Evolutionary conservation across 768 basidiomycete genomes (phyloP), one percentile per base, ranked within the genome.

Genomic region (Boletus pseudo-olivaceus): DNA sequence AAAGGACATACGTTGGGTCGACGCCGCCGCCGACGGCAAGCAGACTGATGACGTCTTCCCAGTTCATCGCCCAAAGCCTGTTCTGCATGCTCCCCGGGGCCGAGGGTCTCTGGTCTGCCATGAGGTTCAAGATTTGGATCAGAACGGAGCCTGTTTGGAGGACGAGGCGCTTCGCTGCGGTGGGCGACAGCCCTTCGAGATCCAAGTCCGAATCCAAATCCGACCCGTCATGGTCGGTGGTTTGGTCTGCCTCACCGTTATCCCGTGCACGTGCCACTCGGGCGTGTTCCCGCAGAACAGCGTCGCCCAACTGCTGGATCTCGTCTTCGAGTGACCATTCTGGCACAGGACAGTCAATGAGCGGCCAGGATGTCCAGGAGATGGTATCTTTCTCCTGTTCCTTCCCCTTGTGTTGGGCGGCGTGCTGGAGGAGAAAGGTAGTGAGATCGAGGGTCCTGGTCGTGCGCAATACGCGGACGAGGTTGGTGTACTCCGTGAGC

Each of bases 331-430:
- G 70, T 9, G 71, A 70, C 84, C 85, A 91, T 69, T 89, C 83
- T 1, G 90, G 88, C 9, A 80, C 72, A 23, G 77, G 73, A 15
- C 88, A 78, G 60, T 91, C 87, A 17, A 82, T 76, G 47, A 90
- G 77, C 1, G 90, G 90, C 90, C 90, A 92, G 7, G 82, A 75
- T 0, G 88, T 89, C 88, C 87, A 90, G 0, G 72, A 73, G 60
- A 86, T 81, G 63, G 64, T 26, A 6, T 46, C 51, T 1, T 60
- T 62, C 5, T n/a, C n/a, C n/a, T n/a, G n/a, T n/a, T 66, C 59
- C 29, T 26, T 15, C 3, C 23, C 15, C 14, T 57, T 62, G 26
- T 42, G 48, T 10, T 48, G 45, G 0, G 52, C 43, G 3, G 60
- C 57, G 38, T 73, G 60, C 30, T 58, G 61, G 2, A 75, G 69